These are phyloP conservation scores for Asterophora lycoperdoides DNA, from an alignment of 768 basidiomycete genomes.

Conservation along the genomic window DNA sequence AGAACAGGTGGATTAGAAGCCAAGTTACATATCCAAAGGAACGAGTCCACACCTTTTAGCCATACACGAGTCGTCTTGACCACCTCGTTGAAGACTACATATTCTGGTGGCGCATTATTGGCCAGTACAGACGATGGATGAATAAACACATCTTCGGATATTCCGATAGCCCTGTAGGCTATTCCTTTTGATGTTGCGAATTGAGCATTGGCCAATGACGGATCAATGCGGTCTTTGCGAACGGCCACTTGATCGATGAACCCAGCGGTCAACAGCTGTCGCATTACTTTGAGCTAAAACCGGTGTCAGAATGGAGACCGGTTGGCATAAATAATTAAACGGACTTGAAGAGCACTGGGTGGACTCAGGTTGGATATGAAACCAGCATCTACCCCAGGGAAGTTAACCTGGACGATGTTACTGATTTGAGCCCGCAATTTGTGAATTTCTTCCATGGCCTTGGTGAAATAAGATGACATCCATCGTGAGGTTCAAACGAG, in stretches of 20 bases:
- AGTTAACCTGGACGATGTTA: conserved; percentile 77
- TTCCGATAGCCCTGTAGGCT: conserved; percentile 75
- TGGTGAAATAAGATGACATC: not conserved
- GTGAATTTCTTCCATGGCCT: conserved; percentile 99
- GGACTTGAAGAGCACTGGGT: conserved; percentile 74
- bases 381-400: conserved; percentile 56
- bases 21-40: not conserved
- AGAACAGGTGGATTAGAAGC: not conserved
- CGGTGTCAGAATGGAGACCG: conserved; percentile 4
- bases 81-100: conserved; percentile 78
- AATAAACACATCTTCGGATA: conserved; percentile 85
- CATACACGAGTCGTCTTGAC: conserved; percentile 70
- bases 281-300: conserved; percentile 77
- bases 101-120: conserved; percentile 73
- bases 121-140: conserved; percentile 86
- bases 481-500: not conserved
- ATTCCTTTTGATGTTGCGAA: conserved; percentile 76
- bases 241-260: conserved; percentile 96
- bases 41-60: conserved; percentile 60
- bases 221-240: conserved; percentile 76
- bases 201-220: conserved; percentile 55
- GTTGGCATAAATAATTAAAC: conserved; percentile 4
- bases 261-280: conserved; percentile 81
- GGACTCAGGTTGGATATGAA: conserved; percentile 67
- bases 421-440: conserved; percentile 89